Evolutionary conservation across 441 rosid genomes (phyloP), one percentile per base, ranked within the genome.

Genomic region (Brassica hybrid): DNA sequence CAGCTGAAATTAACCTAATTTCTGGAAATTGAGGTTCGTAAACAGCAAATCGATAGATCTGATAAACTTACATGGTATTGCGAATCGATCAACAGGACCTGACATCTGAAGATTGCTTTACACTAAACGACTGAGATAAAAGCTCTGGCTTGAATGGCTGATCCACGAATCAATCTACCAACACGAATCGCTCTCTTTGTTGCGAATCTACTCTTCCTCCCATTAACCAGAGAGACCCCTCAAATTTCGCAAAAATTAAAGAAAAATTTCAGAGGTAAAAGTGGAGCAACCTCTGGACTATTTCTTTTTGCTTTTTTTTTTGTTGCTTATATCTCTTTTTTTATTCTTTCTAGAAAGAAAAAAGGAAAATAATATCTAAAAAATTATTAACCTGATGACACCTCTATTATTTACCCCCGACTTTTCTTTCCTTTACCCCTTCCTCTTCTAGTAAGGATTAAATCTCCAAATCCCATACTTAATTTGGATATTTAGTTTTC

Each of bases 11-110:
- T 23, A 34, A 48, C 32, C 65, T 71, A 61, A 73, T 12, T 18
- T 45, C 8, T 18, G 16, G 43, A 41, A 17, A 30, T 19, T 69
- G 63, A 73, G 36, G 27, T 16, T 34, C 57, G 27, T 18, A 63
- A 57, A 54, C 50, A 41, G 36, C 43, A 69, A 65, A 71, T 14
- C 25, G n/a, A 14, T 27, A 38, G 69, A 72, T 48, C 68, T 23
- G 69, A 72, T 4, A n/a, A 7, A 73, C 76, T 64, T 73, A 73
- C 76, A 73, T 64, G 76, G 76, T 19, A 16, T 64, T 18, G 76
- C 70, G 70, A 64, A 73, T 32, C 76, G 76, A 73, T 73, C 76
- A 64, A 63, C 76, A 12, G 76, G 68, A 45, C 76, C 76, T 61
- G 76, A 72, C 76, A 72, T 72, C 57, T 60, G 23, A n/a, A n/a